Evolutionary conservation across 148 eudicot species (phyloP).

Genomic region (Selenicereus undatus): DNA sequence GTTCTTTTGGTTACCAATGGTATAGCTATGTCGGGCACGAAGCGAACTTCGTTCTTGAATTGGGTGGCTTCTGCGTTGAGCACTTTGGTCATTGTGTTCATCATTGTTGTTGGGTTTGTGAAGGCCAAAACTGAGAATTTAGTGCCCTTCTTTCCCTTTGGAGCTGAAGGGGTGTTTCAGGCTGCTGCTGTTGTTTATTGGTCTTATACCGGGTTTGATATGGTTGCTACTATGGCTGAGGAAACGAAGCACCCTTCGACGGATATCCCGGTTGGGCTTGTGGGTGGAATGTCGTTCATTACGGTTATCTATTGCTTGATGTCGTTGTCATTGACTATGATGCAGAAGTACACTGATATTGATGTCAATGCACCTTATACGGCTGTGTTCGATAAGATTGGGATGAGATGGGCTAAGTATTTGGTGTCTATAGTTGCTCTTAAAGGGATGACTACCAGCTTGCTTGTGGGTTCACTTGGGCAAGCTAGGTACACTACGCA

Average conservation of each 20-base stretch:
- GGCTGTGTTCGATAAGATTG: conserved; percentile 61
- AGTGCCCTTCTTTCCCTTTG: conserved; percentile 70
- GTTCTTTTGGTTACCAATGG: conserved; percentile 53
- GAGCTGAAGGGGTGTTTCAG: conserved; percentile 66
- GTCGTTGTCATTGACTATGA: conserved; percentile 62
- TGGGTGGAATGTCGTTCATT: conserved; percentile 83
- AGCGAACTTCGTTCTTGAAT: conserved; percentile 49
- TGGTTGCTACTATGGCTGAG: conserved; percentile 94
- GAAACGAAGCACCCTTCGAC: conserved; percentile 67
- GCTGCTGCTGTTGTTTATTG: conserved; percentile 91
- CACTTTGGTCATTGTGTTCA: conserved; percentile 54
- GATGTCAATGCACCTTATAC: conserved; percentile 83
- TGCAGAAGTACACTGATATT: conserved; percentile 73
- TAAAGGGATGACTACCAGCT: conserved; percentile 88
- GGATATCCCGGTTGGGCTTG: conserved; percentile 82
- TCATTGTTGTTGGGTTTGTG: conserved; percentile 65
- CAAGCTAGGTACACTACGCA: conserved; percentile 93
- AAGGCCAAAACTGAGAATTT: conserved; percentile 56
- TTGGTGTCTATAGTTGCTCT: conserved; percentile 71
- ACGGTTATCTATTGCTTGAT: conserved; percentile 78
- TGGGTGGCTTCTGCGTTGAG: conserved; percentile 63
- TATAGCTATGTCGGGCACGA: conserved; percentile 71
- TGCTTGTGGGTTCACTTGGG: conserved; percentile 81
- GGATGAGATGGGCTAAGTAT: conserved; percentile 92
- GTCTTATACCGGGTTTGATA: conserved; percentile 92